These are phyloP conservation scores for Alternaria hordeiaustralica DNA, from an alignment of 2,329 filamentous ascomycete genomes.

Conservation along the genomic window DNA sequence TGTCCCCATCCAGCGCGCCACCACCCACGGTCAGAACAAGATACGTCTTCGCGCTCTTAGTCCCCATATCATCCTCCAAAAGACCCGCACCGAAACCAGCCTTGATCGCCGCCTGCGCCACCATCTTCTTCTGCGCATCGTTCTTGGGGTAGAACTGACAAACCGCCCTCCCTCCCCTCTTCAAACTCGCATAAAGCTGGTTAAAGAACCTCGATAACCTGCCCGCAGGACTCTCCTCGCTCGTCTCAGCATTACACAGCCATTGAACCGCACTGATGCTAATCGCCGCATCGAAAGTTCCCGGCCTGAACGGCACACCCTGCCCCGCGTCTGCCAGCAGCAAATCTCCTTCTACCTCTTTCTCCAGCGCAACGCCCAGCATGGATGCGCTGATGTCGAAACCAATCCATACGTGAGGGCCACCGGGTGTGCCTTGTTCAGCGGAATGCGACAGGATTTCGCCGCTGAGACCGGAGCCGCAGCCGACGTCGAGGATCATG, in stretches of 20 bases:
- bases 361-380: slow-evolving; percentile 91
- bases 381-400: slow-evolving; percentile 97
- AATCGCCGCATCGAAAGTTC: slow-evolving; percentile 92
- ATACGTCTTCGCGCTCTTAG: slow-evolving; percentile 97
- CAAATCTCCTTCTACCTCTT: slow-evolving; percentile 93
- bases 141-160: slow-evolving; percentile 99
- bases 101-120: slow-evolving; percentile 85
- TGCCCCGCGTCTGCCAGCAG: slow-evolving; percentile 94
- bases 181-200: slow-evolving; percentile 83
- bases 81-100: slow-evolving; percentile 96
- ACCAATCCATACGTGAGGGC: slow-evolving; percentile 94
- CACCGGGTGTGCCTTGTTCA: slow-evolving; percentile 68
- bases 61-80: slow-evolving; percentile 92
- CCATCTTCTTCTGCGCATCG: slow-evolving; percentile 88
- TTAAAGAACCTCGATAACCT: slow-evolving; percentile 88
- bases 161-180: slow-evolving; percentile 85
- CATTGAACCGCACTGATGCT: slow-evolving; percentile 97
- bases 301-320: slow-evolving; percentile 90
- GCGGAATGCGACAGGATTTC: slow-evolving; percentile 83
- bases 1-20: slow-evolving; percentile 71
- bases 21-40: slow-evolving; percentile 88
- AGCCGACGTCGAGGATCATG: slow-evolving; percentile 94
- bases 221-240: slow-evolving; percentile 80
- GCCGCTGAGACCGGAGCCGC: slow-evolving; percentile 90
- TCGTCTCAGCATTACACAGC: slow-evolving; percentile 94